A percentile compares a stretch with the other conserved stretches of the same genome.
Evolutionary conservation across 2,329 filamentous ascomycete species (phyloP).

Genomic region (Zymoseptoria ardabiliae): DNA sequence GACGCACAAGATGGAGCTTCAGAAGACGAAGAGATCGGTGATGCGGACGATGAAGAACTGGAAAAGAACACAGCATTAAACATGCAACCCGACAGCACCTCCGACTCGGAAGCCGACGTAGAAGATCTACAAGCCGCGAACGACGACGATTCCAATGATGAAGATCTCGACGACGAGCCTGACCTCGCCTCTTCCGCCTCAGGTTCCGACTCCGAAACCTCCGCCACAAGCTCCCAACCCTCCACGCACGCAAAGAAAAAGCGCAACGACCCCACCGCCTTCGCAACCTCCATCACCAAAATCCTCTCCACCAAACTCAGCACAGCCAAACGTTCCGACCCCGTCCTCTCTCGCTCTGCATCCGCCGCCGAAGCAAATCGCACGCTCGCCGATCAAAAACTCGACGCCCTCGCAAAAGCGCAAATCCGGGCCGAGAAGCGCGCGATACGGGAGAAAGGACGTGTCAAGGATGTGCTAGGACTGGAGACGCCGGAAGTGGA

Average conservation of each 20-base stretch:
- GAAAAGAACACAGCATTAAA: slow-evolving; percentile 17
- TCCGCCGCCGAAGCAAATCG: slow-evolving; percentile 65
- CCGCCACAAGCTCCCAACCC: slow-evolving; percentile 22
- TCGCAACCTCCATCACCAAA: slow-evolving; percentile 87
- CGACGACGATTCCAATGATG: slow-evolving; percentile 29
- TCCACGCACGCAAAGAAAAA: slow-evolving; percentile 54
- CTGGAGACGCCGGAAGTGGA: slow-evolving; percentile 45
- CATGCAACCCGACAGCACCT: slow-evolving; percentile 11
- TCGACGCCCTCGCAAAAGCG: slow-evolving; percentile 73
- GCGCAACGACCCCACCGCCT: slow-evolving; percentile 84
- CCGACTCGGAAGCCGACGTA: slow-evolving; percentile 9
- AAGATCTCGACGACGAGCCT: slow-evolving; percentile 36
- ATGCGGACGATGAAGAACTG: slow-evolving; percentile 10
- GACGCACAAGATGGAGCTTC: neutral
- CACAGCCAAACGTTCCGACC: slow-evolving; percentile 72
- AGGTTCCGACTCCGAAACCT: slow-evolving; percentile 30
- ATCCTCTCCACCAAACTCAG: slow-evolving; percentile 87
- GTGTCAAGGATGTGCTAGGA: slow-evolving; percentile 77
- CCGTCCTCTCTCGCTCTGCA: slow-evolving; percentile 79
- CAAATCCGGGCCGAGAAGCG: slow-evolving; percentile 76
- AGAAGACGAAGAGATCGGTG: slow-evolving; percentile 9
- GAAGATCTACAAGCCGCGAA: slow-evolving; percentile 33
- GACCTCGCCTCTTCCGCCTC: slow-evolving; percentile 17
- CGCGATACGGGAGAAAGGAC: slow-evolving; percentile 72
- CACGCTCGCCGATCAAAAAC: slow-evolving; percentile 63